Evolutionary conservation across 805 yeast genomes (phyloP), one percentile per base, ranked within the genome.

Genomic region (Zygotorulaspora chibaensis): DNA sequence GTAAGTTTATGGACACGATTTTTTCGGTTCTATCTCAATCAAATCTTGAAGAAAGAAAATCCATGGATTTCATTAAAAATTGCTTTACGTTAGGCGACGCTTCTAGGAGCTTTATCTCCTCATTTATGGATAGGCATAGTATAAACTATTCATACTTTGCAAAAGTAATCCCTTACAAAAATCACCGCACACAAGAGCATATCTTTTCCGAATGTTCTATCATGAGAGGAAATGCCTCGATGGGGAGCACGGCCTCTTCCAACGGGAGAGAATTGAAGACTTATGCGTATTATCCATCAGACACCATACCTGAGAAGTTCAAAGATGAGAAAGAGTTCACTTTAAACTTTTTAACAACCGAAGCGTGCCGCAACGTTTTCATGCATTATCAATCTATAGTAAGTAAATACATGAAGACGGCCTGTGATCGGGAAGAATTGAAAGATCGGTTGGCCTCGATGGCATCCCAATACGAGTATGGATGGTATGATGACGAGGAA

Each of bases 371-470:
- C 46, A 57, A 56, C 36, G 57, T 61, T 11, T 59, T 56, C 43
- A 59, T 53, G 37, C 48, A 58, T 12, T 64, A 65, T 71, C 58
- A 55, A 27, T 55, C 57, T 5, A 53, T 65, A 40, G 65, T 69
- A 0, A 56, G 65, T 2, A 66, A 48, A 36, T 50, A 52, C 26
- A 55, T 69, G 12, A 54, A 61, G 36, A 64, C 60, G 11, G 84
- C 79, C 48, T 47, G 52, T 8, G 84, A 79, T 30, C 66, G 79
- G 48, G 79, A 74, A 35, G 83, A 78, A 35, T 56, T 79, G 40
- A 68, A 74, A 10, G 81, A 81, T 35, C 71, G 71, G 17, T 51
- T 81, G 8, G 74, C 71, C 2, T 59, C 62, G 2, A 42, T 77
- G 35, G 71, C 74, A 0, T 62, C 66, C 2, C 75, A 71, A 43